phyloP scores from a whole-genome alignment of 306 rosid species.

The Vicia faba region DNA sequence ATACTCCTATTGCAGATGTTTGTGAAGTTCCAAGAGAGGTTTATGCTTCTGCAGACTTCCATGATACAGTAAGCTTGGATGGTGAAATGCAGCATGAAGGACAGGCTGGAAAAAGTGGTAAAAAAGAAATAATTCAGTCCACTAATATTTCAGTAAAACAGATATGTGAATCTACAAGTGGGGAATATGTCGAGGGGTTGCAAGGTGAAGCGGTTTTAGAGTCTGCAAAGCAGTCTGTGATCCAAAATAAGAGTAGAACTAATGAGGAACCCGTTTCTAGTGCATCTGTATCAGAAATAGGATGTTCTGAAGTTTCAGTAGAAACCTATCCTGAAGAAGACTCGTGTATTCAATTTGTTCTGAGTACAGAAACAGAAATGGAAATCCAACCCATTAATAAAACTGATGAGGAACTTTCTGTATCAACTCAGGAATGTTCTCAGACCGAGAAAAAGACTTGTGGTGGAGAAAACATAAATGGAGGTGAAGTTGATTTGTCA shows the following conservation, averaged over 20 bases:
- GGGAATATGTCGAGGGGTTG: conserved; percentile 36
- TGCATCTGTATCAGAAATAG: conserved; percentile 17
- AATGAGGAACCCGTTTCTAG: conserved; percentile 40
- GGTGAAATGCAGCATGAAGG: conserved; percentile 41
- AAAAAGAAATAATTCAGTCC: conserved; percentile 38
- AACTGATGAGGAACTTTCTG: conserved; percentile 41
- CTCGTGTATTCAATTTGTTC: conserved; percentile 36
- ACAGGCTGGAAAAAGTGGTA: conserved; percentile 30
- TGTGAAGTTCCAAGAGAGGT: conserved; percentile 41
- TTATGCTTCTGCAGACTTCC: conserved; percentile 37
- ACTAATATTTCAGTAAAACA: conserved; percentile 44
- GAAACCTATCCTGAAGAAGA: conserved; percentile 43
- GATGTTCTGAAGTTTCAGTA: conserved; percentile 41
- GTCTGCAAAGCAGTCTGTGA: conserved; percentile 36
- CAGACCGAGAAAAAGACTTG: conserved; percentile 41
- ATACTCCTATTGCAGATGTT: conserved; percentile 14
- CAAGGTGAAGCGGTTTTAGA: conserved; percentile 38
- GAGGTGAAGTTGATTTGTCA: conserved; percentile 43
- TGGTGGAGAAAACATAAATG: conserved; percentile 30
- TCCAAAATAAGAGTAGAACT: conserved; percentile 38
- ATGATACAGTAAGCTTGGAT: conserved; percentile 29
- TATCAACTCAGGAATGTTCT: conserved; percentile 45
- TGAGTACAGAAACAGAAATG: conserved; percentile 35
- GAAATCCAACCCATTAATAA: conserved; percentile 30
- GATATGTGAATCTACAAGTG: conserved; percentile 37